Percentiles rank a stretch among this genome's conserved stretches.
These are phyloP conservation scores for Tulasnella sp. DNA, from an alignment of 768 basidiomycete species.

Conservation along the genomic window DNA sequence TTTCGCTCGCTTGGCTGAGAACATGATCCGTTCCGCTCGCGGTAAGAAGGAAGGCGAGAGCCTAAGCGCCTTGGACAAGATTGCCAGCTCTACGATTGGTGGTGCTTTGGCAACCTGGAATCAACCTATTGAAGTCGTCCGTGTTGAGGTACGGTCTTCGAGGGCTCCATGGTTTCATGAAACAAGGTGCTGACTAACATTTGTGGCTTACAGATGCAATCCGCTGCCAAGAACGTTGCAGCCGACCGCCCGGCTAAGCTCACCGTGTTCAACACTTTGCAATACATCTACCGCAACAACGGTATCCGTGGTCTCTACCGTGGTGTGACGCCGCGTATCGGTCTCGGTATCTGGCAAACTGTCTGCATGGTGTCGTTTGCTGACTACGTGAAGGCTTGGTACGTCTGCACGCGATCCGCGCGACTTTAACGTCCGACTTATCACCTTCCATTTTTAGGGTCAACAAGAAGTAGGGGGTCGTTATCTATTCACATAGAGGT, in stretches of 20 bases:
- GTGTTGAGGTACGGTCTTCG: constrained; percentile 67
- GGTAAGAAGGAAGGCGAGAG: constrained; percentile 74
- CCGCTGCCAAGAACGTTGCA: constrained; percentile 79
- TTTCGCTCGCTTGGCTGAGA: constrained; percentile 88
- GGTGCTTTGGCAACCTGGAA: constrained; percentile 99
- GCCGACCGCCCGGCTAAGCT: constrained; percentile 83
- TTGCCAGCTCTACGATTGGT: constrained; percentile 71
- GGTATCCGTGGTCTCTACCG: constrained; percentile 95
- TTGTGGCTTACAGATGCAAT: constrained; percentile 75
- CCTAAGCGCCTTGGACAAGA: constrained; percentile 74
- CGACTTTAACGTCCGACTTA: not conserved
- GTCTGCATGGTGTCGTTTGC: constrained; percentile 99
- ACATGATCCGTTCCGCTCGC: constrained; percentile 60
- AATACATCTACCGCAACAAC: constrained; percentile 94
- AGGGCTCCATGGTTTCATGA: not conserved
- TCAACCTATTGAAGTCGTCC: constrained; percentile 95
- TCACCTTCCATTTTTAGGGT: constrained; percentile 18
- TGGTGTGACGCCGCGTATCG: constrained; percentile 94
- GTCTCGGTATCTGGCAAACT: constrained; percentile 93
- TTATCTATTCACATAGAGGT: constrained; percentile 6
- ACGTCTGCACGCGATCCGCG: constrained; percentile 21
- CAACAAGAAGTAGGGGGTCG: constrained; percentile 19
- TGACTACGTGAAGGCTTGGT: constrained; percentile 90
- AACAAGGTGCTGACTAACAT: not conserved
- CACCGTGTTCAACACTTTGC: constrained; percentile 83